Base-by-base conservation (phyloP, 225 moss, liverwort and hornwort species). In the Ulota crispa region DNA sequence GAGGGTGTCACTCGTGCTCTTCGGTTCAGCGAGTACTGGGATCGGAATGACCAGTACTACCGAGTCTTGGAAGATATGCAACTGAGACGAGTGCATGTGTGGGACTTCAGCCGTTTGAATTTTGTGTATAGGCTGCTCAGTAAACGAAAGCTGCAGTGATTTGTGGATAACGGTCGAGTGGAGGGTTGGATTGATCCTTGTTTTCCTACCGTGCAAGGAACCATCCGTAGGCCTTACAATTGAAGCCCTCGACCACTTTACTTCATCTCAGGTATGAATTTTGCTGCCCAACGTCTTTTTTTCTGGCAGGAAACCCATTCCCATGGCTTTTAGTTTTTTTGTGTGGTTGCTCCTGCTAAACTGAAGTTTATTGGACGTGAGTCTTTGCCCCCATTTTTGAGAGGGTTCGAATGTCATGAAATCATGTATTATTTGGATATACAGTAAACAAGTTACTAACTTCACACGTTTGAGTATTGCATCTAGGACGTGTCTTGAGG, bases 111-210 rank as follows among this genome's bases (percentile, higher is more conserved):
- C 80, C 86, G 95, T 43, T 73, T 96, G 16, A 96, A 96, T 83
- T 90, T 96, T 76, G 95, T 96, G 55, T 93, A 96, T 77, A 96
- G 94, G 23, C 88, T 96, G 62, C 90, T 96, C 21, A 93, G 95
- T 73, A 94, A 96, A 67, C 92, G 95, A 2, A 96, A 96, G 80
- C 83, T 96, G 68, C 95, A 96, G 83, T 88, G 87, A 90, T 96
- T 96, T 80, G 95, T 96, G 73, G 95, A 96, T 77, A 91, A 85
- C 34, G 86, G 79, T 42, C 87, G 92, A 72, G 94, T 96, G 53
- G 94, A 96, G 78, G 95, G 95, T 55, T 96, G 95, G 94, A 85
- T 94, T 67, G 95, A 94, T 86, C 95, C 94, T 77, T 94, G 95
- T 5, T 94, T 94, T 68, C 95, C 92, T 4, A 96, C 95, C 23